Evolutionary conservation across 2,329 filamentous ascomycete genomes (phyloP).

Genomic region (Penicillium italicum): DNA sequence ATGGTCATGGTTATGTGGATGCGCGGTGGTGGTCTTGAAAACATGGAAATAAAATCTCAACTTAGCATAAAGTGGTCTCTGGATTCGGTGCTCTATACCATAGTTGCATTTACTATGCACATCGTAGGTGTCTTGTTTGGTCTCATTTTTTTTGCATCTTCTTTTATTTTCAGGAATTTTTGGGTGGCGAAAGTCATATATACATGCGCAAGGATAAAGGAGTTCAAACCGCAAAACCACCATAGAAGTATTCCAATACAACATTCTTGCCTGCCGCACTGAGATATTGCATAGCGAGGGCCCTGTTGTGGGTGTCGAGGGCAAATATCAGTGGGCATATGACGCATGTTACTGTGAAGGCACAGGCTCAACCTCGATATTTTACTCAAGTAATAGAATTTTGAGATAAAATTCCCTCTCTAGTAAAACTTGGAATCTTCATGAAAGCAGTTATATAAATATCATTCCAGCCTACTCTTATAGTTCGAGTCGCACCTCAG

Average conservation of each 20-base stretch:
- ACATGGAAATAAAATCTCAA: background rate
- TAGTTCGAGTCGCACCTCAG: background rate
- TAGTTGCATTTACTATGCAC: background rate
- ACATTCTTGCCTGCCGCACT: background rate
- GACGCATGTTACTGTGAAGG: background rate
- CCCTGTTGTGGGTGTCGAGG: slow-evolving; percentile 5
- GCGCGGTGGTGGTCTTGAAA: background rate
- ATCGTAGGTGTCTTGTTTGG: background rate
- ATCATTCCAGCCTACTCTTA: background rate
- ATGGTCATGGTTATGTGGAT: background rate
- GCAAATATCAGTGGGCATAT: slow-evolving; percentile 1
- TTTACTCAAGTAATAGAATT: background rate
- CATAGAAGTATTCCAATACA: background rate
- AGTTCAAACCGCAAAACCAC: background rate
- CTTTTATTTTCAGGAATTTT: too few relatives aligned
- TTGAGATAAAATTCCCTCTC: background rate
- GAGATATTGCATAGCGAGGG: background rate
- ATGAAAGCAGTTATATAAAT: background rate
- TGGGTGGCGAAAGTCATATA: background rate
- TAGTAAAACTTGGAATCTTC: background rate
- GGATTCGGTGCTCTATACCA: background rate
- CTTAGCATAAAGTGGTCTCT: background rate
- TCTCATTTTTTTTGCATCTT: background rate
- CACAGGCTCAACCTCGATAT: background rate
- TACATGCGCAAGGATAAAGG: background rate